phyloP scores from a whole-genome alignment of 2,329 filamentous ascomycete genomes.

The Colletotrichum sp. region DNA sequence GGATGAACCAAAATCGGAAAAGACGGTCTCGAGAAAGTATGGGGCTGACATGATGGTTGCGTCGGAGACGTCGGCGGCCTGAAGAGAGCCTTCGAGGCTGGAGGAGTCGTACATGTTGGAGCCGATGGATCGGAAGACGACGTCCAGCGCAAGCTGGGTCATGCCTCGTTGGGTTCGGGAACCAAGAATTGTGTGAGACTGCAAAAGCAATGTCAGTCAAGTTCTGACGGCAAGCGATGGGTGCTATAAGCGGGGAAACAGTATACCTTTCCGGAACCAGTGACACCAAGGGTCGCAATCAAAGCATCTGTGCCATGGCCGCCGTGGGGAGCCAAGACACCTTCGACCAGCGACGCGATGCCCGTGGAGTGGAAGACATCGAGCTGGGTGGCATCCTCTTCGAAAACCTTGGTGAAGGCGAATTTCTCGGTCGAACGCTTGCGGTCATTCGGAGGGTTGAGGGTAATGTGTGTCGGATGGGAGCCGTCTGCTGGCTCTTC shows the following conservation, averaged over 20 bases:
- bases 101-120: conserved; percentile 69
- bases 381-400: conserved; percentile 82
- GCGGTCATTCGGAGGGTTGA: conserved; percentile 83
- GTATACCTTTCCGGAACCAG: conserved; percentile 89
- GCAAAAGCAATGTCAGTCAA: not conserved
- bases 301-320: conserved; percentile 87
- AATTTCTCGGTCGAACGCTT: conserved; percentile 92
- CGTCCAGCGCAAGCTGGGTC: conserved; percentile 89
- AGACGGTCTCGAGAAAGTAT: conserved; percentile 80
- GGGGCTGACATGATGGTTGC: conserved; percentile 76
- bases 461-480: conserved; percentile 71
- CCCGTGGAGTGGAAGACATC: conserved; percentile 86
- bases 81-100: conserved; percentile 73
- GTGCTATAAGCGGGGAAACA: not conserved
- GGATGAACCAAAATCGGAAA: conserved; percentile 67
- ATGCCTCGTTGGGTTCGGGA: conserved; percentile 86
- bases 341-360: conserved; percentile 77
- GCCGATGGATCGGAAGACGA: conserved; percentile 83
- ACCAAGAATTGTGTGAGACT: conserved; percentile 97
- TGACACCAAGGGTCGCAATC: conserved; percentile 90
- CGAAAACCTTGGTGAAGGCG: conserved; percentile 91
- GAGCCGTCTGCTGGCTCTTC: conserved; percentile 58
- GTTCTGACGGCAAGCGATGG: not conserved
- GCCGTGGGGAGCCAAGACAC: conserved; percentile 75
- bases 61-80: conserved; percentile 80